Evolutionary conservation across 163 green algal genomes (phyloP).

Genomic region (Volvox carteri): DNA sequence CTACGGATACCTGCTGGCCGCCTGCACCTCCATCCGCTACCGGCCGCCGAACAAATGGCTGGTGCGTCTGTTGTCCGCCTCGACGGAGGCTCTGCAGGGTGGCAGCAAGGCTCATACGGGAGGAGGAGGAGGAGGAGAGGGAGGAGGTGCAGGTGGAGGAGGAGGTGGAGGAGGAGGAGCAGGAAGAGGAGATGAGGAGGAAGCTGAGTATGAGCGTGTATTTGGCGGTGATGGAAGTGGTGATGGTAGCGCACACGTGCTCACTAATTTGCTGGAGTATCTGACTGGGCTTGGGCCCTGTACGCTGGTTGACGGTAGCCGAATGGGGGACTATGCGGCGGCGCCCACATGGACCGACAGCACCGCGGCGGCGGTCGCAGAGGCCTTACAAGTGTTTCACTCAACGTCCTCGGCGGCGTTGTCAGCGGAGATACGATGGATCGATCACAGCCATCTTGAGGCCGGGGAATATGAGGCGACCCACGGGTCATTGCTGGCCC

Average conservation of each 20-base stretch:
- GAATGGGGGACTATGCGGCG: not conserved
- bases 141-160: not conserved
- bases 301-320: not conserved
- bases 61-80: not conserved
- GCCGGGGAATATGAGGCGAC: not conserved
- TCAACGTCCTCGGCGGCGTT: too few relatives aligned
- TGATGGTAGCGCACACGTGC: not conserved
- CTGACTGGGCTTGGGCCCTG: not conserved
- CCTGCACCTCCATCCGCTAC: not conserved
- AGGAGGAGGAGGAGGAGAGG: not conserved
- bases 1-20: conserved; percentile 1
- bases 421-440: not conserved
- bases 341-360: not conserved
- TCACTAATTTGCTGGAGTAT: not conserved
- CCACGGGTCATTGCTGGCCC: not conserved
- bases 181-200: too few relatives aligned
- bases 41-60: not conserved
- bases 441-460: not conserved
- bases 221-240: not conserved
- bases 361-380: too few relatives aligned
- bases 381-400: too few relatives aligned
- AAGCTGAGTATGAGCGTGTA: too few relatives aligned
- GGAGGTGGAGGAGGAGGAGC: not conserved
- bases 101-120: not conserved
- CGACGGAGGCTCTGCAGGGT: not conserved